These are phyloP conservation scores for Elongisporangium anandrum DNA, from an alignment of 352 stramenopile species.

Conservation along the genomic window DNA sequence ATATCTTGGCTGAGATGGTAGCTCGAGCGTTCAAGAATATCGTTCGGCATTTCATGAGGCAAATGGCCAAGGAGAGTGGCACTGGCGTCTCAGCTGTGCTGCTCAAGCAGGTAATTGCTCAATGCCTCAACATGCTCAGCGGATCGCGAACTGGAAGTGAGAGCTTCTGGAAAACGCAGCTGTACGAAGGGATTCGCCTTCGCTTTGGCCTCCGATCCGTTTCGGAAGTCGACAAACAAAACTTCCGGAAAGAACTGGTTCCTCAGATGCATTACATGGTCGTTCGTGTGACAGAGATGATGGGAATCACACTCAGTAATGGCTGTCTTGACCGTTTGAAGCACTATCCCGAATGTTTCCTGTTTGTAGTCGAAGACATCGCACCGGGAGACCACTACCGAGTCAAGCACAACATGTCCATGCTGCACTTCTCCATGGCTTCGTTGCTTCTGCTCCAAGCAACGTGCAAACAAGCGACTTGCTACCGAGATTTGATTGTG, in stretches of 20 bases:
- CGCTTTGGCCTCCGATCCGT: conserved; percentile 67
- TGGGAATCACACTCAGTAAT: conserved; percentile 42
- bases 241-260: conserved; percentile 54
- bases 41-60: conserved; percentile 68
- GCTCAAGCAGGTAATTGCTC: conserved; percentile 43
- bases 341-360: conserved; percentile 55
- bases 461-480: conserved; percentile 66
- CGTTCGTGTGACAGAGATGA: conserved; percentile 38
- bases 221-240: conserved; percentile 75
- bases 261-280: conserved; percentile 52
- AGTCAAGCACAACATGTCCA: conserved; percentile 82
- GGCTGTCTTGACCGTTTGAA: conserved; percentile 40
- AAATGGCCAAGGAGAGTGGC: conserved; percentile 18
- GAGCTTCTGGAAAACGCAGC: conserved; percentile 60
- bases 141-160: conserved; percentile 56
- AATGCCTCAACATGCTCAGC: conserved; percentile 67
- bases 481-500: conserved; percentile 78
- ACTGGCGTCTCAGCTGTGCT: conserved; percentile 40
- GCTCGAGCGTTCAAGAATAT: conserved; percentile 87
- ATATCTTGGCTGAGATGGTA: conserved; percentile 85
- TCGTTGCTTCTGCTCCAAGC: conserved; percentile 76
- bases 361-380: conserved; percentile 71
- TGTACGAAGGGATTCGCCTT: conserved; percentile 70
- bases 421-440: conserved; percentile 87
- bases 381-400: conserved; percentile 26